These are phyloP conservation scores for Jamesozyma spencerorum DNA, from an alignment of 805 yeast species.

Conservation along the genomic window DNA sequence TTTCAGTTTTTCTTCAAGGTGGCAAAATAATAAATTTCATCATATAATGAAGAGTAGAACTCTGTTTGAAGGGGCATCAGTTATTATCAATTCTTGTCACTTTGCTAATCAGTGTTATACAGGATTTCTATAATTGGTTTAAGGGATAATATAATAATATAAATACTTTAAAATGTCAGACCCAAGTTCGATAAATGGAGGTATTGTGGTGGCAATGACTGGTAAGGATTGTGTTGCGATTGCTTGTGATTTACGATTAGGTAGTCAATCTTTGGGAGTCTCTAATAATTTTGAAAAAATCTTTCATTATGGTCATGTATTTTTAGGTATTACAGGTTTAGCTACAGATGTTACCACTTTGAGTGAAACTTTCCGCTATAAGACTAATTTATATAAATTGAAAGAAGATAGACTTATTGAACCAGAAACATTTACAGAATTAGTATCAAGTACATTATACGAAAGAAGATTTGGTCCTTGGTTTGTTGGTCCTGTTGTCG, in stretches of 20 bases:
- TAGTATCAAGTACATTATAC: constrained; percentile 82
- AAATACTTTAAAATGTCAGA: constrained; percentile 44
- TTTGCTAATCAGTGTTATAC: no score
- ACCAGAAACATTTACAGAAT: constrained; percentile 87
- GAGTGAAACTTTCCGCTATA: constrained; percentile 69
- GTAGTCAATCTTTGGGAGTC: constrained; percentile 86
- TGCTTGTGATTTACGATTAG: constrained; percentile 90
- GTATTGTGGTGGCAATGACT: constrained; percentile 96
- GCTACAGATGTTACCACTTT: constrained; percentile 91
- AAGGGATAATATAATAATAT: background rate
- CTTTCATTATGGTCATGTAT: constrained; percentile 76
- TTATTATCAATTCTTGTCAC: no score
- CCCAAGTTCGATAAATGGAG: constrained; percentile 79
- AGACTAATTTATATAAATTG: constrained; percentile 80
- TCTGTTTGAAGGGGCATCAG: no score
- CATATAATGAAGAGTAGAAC: no score
- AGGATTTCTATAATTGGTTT: no score
- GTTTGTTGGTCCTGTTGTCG: constrained; percentile 93
- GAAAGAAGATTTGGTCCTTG: constrained; percentile 93
- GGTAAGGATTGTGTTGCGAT: constrained; percentile 98
- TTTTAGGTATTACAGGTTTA: constrained; percentile 86
- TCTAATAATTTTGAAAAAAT: constrained; percentile 90
- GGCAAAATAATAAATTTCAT: no score
- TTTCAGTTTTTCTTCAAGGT: no score
- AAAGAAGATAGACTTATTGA: constrained; percentile 87